These are phyloP conservation scores for Phanerochaete sordida DNA, from an alignment of 768 basidiomycete species.

Conservation along the genomic window DNA sequence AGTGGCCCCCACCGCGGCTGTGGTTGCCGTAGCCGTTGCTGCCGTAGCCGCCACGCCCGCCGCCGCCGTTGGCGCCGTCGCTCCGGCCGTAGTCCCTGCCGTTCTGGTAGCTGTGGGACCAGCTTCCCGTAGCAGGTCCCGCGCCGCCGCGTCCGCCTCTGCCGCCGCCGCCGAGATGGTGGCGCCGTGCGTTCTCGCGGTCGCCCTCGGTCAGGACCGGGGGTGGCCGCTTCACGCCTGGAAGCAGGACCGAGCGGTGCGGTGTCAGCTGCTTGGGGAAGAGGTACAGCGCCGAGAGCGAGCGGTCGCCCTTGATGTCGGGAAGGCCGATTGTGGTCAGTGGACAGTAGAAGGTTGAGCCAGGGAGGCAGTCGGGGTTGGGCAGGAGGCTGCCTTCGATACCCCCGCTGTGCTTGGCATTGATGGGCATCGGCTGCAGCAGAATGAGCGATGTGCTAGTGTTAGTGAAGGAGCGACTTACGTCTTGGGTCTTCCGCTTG, in stretches of 20 bases:
- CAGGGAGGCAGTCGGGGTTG: constrained; percentile 87
- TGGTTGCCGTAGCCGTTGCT: neutral
- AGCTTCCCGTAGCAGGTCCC: neutral
- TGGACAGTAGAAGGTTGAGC: constrained; percentile 84
- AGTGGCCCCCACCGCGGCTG: constrained; percentile 3
- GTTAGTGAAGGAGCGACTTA: constrained; percentile 32
- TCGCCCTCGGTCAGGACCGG: constrained; percentile 67
- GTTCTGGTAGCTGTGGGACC: neutral
- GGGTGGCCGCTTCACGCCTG: constrained; percentile 58
- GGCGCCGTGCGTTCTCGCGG: constrained; percentile 58
- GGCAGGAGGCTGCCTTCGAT: constrained; percentile 77
- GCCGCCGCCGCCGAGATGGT: constrained; percentile 34
- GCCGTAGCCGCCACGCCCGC: neutral
- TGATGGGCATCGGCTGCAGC: constrained; percentile 68
- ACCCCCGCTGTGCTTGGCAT: constrained; percentile 67
- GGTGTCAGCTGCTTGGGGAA: constrained; percentile 87
- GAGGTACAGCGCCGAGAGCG: constrained; percentile 82
- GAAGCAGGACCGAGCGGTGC: constrained; percentile 81
- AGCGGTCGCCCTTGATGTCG: constrained; percentile 85
- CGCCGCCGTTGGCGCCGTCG: constrained; percentile 6
- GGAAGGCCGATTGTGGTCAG: constrained; percentile 55
- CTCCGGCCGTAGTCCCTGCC: constrained; percentile 4
- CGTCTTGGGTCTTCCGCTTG: constrained; percentile 79
- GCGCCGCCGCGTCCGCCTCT: constrained; percentile 9
- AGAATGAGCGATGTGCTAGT: constrained; percentile 7